Percentiles rank a stretch among this genome's conserved stretches.
Evolutionary conservation across 2,329 filamentous ascomycete genomes (phyloP).

Genomic region (Cladophialophora carrionii): DNA sequence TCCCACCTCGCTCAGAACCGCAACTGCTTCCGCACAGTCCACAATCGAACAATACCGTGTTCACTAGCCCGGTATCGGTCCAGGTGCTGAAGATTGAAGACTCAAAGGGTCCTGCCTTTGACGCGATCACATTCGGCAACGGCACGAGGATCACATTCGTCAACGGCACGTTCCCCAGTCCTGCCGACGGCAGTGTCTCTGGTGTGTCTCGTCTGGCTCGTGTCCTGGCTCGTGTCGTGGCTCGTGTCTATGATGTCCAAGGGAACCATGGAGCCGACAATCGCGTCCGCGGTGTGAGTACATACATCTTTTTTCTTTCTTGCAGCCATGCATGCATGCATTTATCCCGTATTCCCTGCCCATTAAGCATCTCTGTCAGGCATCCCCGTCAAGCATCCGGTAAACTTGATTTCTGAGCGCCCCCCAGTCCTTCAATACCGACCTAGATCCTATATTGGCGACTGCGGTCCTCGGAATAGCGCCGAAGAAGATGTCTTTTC

Average conservation of each 20-base stretch:
- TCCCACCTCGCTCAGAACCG: background rate
- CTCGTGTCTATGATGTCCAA: too few species aligned
- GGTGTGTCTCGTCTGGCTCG: too few species aligned
- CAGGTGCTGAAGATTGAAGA: background rate
- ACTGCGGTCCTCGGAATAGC: too few species aligned
- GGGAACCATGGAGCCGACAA: background rate
- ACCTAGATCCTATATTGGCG: too few species aligned
- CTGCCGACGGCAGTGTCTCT: too few species aligned
- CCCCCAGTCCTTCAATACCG: too few species aligned
- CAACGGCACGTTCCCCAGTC: background rate
- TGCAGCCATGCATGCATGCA: background rate
- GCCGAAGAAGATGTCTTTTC: too few species aligned
- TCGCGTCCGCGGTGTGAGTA: slow-evolving; percentile 6
- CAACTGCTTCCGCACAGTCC: background rate
- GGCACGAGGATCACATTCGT: background rate
- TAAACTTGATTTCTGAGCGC: too few species aligned
- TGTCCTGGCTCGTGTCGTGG: background rate
- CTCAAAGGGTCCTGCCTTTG: background rate
- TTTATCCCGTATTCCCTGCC: background rate
- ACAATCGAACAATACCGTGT: too few species aligned
- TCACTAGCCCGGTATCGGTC: background rate
- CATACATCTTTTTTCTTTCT: too few species aligned
- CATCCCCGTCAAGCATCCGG: too few species aligned
- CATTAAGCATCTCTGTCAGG: too few species aligned
- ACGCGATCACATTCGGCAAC: background rate